Base-by-base conservation (phyloP, 768 basidiomycete genomes). In the Suillus fuscotomentosus region DNA sequence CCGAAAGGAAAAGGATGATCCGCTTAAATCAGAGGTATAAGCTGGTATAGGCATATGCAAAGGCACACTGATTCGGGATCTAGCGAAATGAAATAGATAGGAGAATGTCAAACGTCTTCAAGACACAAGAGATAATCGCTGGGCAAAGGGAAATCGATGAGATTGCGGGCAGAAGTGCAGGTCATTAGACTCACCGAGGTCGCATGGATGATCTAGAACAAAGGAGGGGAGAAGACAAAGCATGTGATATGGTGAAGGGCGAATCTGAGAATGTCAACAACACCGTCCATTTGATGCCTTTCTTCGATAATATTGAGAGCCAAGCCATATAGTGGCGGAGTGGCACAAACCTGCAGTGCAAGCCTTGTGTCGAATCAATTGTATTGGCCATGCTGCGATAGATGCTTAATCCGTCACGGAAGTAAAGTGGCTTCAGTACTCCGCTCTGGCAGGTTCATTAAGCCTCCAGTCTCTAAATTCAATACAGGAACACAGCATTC, bases 81-180 rank as follows among this genome's bases (percentile, higher is more conserved):
- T 59, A 20, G 56, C 56, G 56, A 59, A 59, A 59, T 59, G 56
- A 59, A 59, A 41, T 24, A 24, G 24, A 59, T 59, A 59, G 56
- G 56, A 41, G 39, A 20, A 13, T 5, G 53, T 41, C 5, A 27
- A 27, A 24, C 24, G 24, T 41, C 39, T 59, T 27, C 22, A 42
- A 54, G 53, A 54, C 53, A 54, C 11, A 11, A 54, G 22, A 59
- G 56, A 59, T 59, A 59, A 59, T 59, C 56, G 36, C 56, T 59
- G 56, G 56, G 56, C 56, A 59, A 41, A 41, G 56, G 56, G 56
- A 15, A 55, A 42, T 59, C 24, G 24, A 59, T 57, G 24, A 41
- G 24, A 59, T 41, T 59, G 39, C 56, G 56, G 56, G 39, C 56
- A 59, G 56, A 59, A 59, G 56, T 24, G 56, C 5, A 10, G 17